A percentile compares a stretch with the other conserved stretches of the same genome.
phyloP scores from a whole-genome alignment of 352 stramenopile species.

The Blastocystis sp. region DNA sequence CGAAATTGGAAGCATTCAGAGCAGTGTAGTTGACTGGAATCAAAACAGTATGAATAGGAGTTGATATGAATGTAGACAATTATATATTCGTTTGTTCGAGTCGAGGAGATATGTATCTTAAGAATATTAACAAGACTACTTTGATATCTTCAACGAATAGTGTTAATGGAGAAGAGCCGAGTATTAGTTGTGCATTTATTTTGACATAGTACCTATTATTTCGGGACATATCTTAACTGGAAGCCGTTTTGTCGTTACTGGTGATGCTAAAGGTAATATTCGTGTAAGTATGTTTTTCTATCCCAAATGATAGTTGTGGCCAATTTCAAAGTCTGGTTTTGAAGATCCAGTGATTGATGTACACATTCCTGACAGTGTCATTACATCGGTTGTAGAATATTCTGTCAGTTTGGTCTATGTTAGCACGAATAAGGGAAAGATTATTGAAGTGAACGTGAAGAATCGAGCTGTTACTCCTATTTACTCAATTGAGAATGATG shows the following conservation, averaged over 20 bases:
- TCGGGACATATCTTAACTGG: constrained; percentile 6
- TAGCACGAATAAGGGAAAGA: background rate
- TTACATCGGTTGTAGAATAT: constrained; percentile 31
- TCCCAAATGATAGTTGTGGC: constrained; percentile 5
- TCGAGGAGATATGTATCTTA: constrained; percentile 41
- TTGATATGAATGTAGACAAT: constrained; percentile 8
- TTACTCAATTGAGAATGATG: constrained; percentile 3
- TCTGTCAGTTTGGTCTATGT: background rate
- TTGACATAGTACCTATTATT: background rate
- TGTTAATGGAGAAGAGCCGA: background rate
- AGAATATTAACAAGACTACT: constrained; percentile 45
- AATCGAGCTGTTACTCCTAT: background rate
- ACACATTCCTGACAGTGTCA: background rate
- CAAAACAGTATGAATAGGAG: constrained; percentile 37
- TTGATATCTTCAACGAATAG: constrained; percentile 5
- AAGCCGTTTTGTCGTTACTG: constrained; percentile 26
- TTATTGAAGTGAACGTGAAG: constrained; percentile 34
- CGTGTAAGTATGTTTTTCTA: background rate
- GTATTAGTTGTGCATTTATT: background rate
- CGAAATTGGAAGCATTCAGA: background rate
- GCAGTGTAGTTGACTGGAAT: constrained; percentile 40
- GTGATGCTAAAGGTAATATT: constrained; percentile 14
- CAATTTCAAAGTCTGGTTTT: constrained; percentile 37
- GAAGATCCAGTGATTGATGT: constrained; percentile 21
- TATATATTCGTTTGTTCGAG: constrained; percentile 61